phyloP scores from a whole-genome alignment of 2,329 filamentous ascomycete genomes.

The Fusarium pininemorale region DNA sequence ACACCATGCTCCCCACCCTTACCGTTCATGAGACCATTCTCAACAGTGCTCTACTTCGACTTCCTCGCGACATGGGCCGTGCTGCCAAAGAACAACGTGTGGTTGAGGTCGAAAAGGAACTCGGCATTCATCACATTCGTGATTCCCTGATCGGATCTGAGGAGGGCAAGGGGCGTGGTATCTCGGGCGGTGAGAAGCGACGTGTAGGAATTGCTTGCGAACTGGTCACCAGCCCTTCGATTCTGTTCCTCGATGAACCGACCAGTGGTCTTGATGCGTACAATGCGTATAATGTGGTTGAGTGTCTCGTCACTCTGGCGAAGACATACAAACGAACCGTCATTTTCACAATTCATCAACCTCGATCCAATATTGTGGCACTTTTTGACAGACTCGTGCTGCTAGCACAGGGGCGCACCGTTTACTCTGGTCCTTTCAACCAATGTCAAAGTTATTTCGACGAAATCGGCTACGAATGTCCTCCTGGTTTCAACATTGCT shows the following conservation, averaged over 20 bases:
- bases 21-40: conserved; percentile 98
- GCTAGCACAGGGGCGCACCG: conserved; percentile 85
- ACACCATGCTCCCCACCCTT: conserved; percentile 93
- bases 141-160: conserved; percentile 96
- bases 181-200: conserved; percentile 96
- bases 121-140: conserved; percentile 93
- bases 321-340: conserved; percentile 98
- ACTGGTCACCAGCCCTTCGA: conserved; percentile 95
- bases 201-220: conserved; percentile 98
- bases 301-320: conserved; percentile 92
- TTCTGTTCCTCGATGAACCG: conserved; percentile 95
- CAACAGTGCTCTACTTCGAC: conserved; percentile 87
- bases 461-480: conserved; percentile 88
- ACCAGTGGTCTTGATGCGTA: conserved; percentile 96
- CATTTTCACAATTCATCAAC: conserved; percentile 98
- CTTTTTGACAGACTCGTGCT: conserved; percentile 95
- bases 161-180: conserved; percentile 91
- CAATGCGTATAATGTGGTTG: conserved; percentile 98
- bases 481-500: conserved; percentile 97
- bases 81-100: conserved; percentile 91
- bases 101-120: conserved; percentile 91
- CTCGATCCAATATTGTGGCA: conserved; percentile 96
- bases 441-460: conserved; percentile 95
- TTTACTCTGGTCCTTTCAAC: conserved; percentile 91
- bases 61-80: conserved; percentile 91